Base-by-base conservation (phyloP, 2,329 filamentous ascomycete genomes). In the Domatiomyces catenatus region DNA sequence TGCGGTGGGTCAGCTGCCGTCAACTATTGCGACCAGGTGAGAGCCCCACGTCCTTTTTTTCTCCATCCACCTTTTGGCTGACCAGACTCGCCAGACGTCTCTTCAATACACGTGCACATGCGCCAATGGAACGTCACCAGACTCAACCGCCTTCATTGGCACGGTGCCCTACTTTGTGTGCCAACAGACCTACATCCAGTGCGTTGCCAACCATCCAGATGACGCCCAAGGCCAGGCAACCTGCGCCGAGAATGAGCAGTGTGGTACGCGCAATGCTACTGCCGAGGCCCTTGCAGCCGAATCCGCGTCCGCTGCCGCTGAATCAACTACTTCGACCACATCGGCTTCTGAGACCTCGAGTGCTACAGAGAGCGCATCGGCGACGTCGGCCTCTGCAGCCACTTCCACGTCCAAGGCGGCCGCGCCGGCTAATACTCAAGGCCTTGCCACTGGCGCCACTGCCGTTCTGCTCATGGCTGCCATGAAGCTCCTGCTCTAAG, bases 141-240 rank as follows among this genome's bases (percentile, higher is more conserved):
- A 79, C 60, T 71, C 80, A 58, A 63, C 67, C 53, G 66, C 70
- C 58, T 84, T 80, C 66, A 58, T 65, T 49, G 67, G 76, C 64
- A 78, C 77, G 20, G 67, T 84, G 47, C 78, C 79, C 43, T 77
- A 70, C 65, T 80, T 70, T 64, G 71, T 78, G 64, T 83, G 80
- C 69, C 61, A 72, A 59, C 66, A 66, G 55, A 75, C 71, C 66
- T 76, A 65, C 60, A 58, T 56, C 20, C 68, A 74, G 58, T 76
- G 74, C 61, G 70, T 74, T 52, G n/a, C 56, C 24, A 60, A 64
- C 51, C 59, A 73, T 59, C 65, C 71, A 57, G 64, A 72, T 54
- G 66, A 75, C 54, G 63, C 68, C 43, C 62, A 71, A 52, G 67
- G 64, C 48, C 70, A 75, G 58, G 57, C 65, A 48, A 53, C 63